phyloP scores from a whole-genome alignment of 768 basidiomycete species.

The Sutorius australiensis region DNA sequence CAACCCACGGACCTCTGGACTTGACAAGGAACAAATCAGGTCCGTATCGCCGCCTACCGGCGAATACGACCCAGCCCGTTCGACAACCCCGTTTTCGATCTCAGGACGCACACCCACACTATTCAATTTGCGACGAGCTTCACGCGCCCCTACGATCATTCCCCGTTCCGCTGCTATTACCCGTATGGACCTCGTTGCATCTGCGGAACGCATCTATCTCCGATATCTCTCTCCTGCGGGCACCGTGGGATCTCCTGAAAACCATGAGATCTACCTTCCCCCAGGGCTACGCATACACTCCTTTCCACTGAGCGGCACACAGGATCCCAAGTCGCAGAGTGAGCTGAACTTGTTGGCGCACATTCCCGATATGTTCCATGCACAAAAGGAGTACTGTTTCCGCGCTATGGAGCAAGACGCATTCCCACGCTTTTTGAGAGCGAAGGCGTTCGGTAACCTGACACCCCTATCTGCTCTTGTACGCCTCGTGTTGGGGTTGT shows the following conservation, averaged over 20 bases:
- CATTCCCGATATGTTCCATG: slow-evolving; percentile 94
- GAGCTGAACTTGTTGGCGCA: slow-evolving; percentile 81
- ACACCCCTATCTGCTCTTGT: slow-evolving; percentile 89
- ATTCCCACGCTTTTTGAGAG: slow-evolving; percentile 89
- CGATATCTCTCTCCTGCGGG: slow-evolving; percentile 86
- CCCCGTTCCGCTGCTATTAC: slow-evolving; percentile 88
- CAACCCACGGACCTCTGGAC: slow-evolving; percentile 39
- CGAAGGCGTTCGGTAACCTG: slow-evolving; percentile 97
- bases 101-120: slow-evolving; percentile 72
- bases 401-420: slow-evolving; percentile 94
- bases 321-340: slow-evolving; percentile 62
- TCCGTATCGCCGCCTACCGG: slow-evolving; percentile 46
- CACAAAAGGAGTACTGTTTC: slow-evolving; percentile 97
- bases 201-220: slow-evolving; percentile 94
- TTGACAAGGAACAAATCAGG: slow-evolving; percentile 37
- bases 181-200: slow-evolving; percentile 83
- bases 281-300: slow-evolving; percentile 86
- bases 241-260: slow-evolving; percentile 74
- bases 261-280: slow-evolving; percentile 97
- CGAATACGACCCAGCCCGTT: slow-evolving; percentile 52
- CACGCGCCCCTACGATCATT: slow-evolving; percentile 91
- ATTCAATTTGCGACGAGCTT: slow-evolving; percentile 72
- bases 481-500: slow-evolving; percentile 77
- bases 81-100: slow-evolving; percentile 76
- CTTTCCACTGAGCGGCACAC: slow-evolving; percentile 77